Conservation (phyloP, 805 yeast genomes). For the Cyberlindnera bimundalis region DNA sequence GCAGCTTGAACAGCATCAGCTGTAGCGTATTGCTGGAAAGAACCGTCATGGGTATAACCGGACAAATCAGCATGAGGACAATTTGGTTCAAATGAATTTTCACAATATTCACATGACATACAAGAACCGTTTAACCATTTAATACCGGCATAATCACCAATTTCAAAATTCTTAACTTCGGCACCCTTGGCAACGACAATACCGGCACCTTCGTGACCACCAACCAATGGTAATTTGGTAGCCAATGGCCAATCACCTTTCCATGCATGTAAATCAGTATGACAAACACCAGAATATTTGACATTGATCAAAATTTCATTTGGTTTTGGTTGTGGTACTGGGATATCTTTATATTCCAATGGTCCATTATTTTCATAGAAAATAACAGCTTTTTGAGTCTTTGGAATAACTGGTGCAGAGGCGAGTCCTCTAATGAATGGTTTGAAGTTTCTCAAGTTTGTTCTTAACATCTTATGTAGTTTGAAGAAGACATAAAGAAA, state of each 20-base stretch:
- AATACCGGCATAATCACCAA: constrained; percentile 61
- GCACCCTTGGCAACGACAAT: constrained; percentile 56
- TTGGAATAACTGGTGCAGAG: constrained; percentile 35
- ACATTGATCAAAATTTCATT: constrained; percentile 55
- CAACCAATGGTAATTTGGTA: constrained; percentile 56
- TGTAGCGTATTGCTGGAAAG: constrained; percentile 86
- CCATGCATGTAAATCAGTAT: constrained; percentile 66
- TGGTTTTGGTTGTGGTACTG: constrained; percentile 55
- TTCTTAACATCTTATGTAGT: constrained; percentile 14
- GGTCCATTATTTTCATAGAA: constrained; percentile 49
- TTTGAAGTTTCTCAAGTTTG: constrained; percentile 5
- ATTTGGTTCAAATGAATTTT: constrained; percentile 47
- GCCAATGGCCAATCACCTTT: constrained; percentile 64
- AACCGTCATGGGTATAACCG: constrained; percentile 86
- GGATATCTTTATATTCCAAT: constrained; percentile 47
- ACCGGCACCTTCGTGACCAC: constrained; percentile 72
- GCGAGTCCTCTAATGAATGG: constrained; percentile 22
- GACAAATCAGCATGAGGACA: constrained; percentile 71
- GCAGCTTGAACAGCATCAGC: constrained; percentile 90
- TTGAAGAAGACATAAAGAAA: too few relatives aligned
- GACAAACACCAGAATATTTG: constrained; percentile 64
- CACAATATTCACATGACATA: constrained; percentile 56
- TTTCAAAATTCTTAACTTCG: constrained; percentile 51
- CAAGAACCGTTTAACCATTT: constrained; percentile 67
- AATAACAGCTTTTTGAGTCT: constrained; percentile 49